Evolutionary conservation across 495 filamentous ascomycete species (phyloP), one percentile per base, ranked within the genome.

Genomic region (Durotheca rogersii): DNA sequence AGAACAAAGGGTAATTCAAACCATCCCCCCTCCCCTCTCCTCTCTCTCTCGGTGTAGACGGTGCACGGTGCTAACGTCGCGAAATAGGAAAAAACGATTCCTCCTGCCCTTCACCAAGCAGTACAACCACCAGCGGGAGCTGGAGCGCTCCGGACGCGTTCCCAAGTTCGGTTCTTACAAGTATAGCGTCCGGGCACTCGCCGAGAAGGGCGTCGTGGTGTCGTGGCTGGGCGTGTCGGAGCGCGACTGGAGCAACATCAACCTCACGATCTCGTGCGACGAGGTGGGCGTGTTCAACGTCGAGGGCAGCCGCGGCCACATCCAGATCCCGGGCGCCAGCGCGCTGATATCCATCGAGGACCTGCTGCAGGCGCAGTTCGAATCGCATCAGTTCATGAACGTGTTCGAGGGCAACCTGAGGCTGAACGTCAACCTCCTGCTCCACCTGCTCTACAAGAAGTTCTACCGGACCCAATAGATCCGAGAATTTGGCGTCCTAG

Each of bases 161-260:
- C 94, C 95, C 64, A 95, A 95, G 63, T 97, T 97, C 64, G 93
- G 93, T 36, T 92, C 87, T 7, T 99, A 86, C 81, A 97, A 97
- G 70, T 97, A 97, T 71, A 88, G 84, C 25, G 93, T 90, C 0
- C 83, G 89, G 37, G 87, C 86, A 27, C 79, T 99, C 20, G 85
- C 85, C 2, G 93, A 96, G 62, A 93, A 94, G 67, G 94, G 93
- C 35, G 92, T 99, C 2, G 75, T 99, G 5, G 85, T 99, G 33
- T 76, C 82, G 16, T 94, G 93, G 87, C 76, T 85, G 44, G 92
- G 90, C 15, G 90, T 90, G 55, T 72, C 77, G 7, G 89, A 95
- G 56, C 82, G 87, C 43, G 88, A 95, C 65, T 96, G 86, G 82
- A 87, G 90, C 53, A 86, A 87, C 53, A 84, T 96, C 64, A 90